Evolutionary conservation across 2,329 filamentous ascomycete species (phyloP).

Genomic region (Penicillium verrucosum): DNA sequence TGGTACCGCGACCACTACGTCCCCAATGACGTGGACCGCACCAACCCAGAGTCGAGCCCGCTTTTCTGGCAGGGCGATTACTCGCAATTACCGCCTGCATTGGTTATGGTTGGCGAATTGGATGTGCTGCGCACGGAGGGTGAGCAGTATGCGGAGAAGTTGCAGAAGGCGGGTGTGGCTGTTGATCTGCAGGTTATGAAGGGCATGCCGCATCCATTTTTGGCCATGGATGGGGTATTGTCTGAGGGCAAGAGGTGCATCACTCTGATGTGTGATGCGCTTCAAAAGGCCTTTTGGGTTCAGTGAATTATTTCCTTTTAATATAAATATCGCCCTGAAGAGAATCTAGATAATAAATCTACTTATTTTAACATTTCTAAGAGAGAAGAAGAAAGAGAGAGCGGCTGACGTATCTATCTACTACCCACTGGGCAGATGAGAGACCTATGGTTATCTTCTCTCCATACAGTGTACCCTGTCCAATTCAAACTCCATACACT

Average conservation of each 20-base stretch:
- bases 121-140: constrained; percentile 58
- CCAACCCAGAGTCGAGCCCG: constrained; percentile 54
- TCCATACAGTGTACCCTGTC: too few species aligned
- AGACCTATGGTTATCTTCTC: too few species aligned
- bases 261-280: constrained; percentile 43
- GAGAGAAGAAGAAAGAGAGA: background rate
- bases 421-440: too few species aligned
- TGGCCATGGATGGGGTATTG: constrained; percentile 56
- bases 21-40: constrained; percentile 46
- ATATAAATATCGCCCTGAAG: background rate
- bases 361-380: background rate
- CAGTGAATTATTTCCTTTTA: background rate
- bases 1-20: constrained; percentile 61
- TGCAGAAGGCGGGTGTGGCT: constrained; percentile 47
- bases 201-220: constrained; percentile 58
- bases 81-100: constrained; percentile 49
- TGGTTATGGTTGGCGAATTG: constrained; percentile 54
- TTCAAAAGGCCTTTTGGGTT: constrained; percentile 38
- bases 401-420: too few species aligned
- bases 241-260: constrained; percentile 53
- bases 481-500: too few species aligned
- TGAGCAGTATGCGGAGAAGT: constrained; percentile 50
- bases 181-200: constrained; percentile 51
- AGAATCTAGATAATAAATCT: background rate
- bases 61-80: constrained; percentile 53